Evolutionary conservation across 305 asterid genomes (phyloP), one percentile per base, ranked within the genome.

Genomic region (Fraxinus sp.): DNA sequence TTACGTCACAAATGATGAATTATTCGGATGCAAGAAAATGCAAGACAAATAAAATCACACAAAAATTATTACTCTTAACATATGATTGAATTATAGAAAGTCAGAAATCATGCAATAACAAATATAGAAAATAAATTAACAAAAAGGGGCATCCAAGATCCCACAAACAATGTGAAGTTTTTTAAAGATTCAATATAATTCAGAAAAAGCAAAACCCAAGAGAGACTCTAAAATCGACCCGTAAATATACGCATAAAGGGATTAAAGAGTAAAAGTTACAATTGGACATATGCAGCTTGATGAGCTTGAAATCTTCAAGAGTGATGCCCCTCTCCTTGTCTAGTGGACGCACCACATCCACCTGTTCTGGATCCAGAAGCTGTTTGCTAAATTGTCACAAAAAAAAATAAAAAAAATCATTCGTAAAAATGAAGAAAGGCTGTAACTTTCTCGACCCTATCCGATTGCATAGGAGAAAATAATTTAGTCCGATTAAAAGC

Each of bases 291-390:
- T 92, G 95, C 73, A 92, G 83, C 87, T 95, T 95, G 92, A 94
- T 89, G 86, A 94, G 97, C 92, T 94, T 95, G 90, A 89, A 90
- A 89, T 95, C 99, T 70, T 95, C 98, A 37, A 90, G 89, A 30
- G 94, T 91, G n/a, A 95, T 88, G 75, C 97, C 98, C 81, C 95
- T 92, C 39, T 94, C 97, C 84, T 90, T 94, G 82, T 95, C 99
- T 22, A 88, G 87, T 73, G 77, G 92, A 73, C 90, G 97, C 80
- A 94, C 97, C 30, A 91, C 92, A 46, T 95, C 93, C 83, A 93
- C 96, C 81, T 94, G 95, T 64, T 95, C 98, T 7, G 88, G 91
- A 81, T 95, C 98, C 87, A 87, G 87, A 13, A 95, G 93, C 87
- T 91, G 95, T 83, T 95, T 94, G 89, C 98, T 94, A 14, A 20